Base-by-base conservation (phyloP, 2,329 filamentous ascomycete genomes). In the Xylariaceae sp. region DNA sequence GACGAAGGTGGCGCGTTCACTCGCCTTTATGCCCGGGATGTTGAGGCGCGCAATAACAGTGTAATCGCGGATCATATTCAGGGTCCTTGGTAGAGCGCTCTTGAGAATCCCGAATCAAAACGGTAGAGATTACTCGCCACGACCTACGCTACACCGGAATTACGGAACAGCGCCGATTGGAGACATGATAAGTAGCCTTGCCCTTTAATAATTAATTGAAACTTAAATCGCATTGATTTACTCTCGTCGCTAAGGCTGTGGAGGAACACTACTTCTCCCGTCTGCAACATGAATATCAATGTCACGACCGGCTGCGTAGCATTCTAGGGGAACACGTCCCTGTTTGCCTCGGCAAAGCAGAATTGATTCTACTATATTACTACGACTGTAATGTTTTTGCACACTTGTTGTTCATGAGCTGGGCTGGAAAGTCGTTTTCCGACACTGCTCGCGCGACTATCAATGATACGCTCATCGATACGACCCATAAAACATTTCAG, bases 11-110 rank as follows among this genome's bases (percentile, higher is more conserved):
- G 57, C 3, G 42, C 54, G 15, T 36, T 59, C 17, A 66, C 63
- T 43, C 68, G 76, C 62, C 67, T 86, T 39, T 89, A 86, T 64
- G 70, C 66, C 49, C 73, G 84, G 17, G 72, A 79, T 43, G 77
- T 86, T 22, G 64, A 54, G 17, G 62, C 63, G 14, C 59, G 44
- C 36, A 66, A 66, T 27, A 59, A 66, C 42, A 61, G 62, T 6
- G 53, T 66, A 11, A 56, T 46, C 12, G 44, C 33, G 14, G 56
- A 58, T 44, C 30, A 39, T 14, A 48, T 53, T 2, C 11, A 49
- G 38, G 17, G 50, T 42, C 42, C 18, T 32, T 43, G 47, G 10
- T 27, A 27, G 22, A 27, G 22, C 4, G 4, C 7, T 7, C 22
- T 27, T 27, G 22, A 27, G 22, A 27, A 27, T 7, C 22, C 22